Percentiles rank a stretch among this genome's conserved stretches.
Evolutionary conservation across 805 yeast species (phyloP).

Genomic region (Nakazawaea laoshanensis): DNA sequence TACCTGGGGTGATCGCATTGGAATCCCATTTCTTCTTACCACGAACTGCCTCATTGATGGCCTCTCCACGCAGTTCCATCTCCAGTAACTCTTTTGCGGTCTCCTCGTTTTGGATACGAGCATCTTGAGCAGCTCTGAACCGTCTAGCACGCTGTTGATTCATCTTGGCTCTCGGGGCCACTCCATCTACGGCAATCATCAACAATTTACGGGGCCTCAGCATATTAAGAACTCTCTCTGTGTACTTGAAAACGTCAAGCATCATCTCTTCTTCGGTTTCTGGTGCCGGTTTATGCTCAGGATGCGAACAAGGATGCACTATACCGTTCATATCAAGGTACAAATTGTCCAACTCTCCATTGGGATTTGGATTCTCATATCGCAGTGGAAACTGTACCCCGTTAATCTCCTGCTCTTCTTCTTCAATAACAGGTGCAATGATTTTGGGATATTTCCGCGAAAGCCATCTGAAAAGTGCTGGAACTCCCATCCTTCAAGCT

Average conservation of each 20-base stretch:
- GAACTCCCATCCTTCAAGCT: slow-evolving; percentile 99
- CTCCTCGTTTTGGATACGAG: slow-evolving; percentile 68
- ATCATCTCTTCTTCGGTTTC: slow-evolving; percentile 97
- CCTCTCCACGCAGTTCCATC: slow-evolving; percentile 57
- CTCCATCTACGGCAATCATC: slow-evolving; percentile 97
- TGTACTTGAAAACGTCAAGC: slow-evolving; percentile 84
- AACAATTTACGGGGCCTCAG: slow-evolving; percentile 91
- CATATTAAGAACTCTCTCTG: slow-evolving; percentile 85
- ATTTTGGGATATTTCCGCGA: slow-evolving; percentile 90
- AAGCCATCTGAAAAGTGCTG: slow-evolving; percentile 95
- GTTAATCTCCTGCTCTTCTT: slow-evolving; percentile 46
- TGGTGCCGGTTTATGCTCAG: slow-evolving; percentile 94
- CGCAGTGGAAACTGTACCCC: slow-evolving; percentile 58
- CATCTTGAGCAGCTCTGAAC: slow-evolving; percentile 87
- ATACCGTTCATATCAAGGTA: slow-evolving; percentile 98
- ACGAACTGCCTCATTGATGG: slow-evolving; percentile 67
- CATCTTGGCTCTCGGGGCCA: slow-evolving; percentile 98
- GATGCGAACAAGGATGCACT: slow-evolving; percentile 98
- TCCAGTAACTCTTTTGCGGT: slow-evolving; percentile 52
- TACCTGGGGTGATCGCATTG: slow-evolving; percentile 97
- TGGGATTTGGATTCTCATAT: slow-evolving; percentile 76
- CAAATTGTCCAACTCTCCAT: slow-evolving; percentile 90
- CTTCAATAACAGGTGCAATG: slow-evolving; percentile 83
- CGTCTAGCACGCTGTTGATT: slow-evolving; percentile 94
- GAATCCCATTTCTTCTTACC: slow-evolving; percentile 86